Evolutionary conservation across 257 asterid genomes (phyloP).

Genomic region (Solanum arcanum): DNA sequence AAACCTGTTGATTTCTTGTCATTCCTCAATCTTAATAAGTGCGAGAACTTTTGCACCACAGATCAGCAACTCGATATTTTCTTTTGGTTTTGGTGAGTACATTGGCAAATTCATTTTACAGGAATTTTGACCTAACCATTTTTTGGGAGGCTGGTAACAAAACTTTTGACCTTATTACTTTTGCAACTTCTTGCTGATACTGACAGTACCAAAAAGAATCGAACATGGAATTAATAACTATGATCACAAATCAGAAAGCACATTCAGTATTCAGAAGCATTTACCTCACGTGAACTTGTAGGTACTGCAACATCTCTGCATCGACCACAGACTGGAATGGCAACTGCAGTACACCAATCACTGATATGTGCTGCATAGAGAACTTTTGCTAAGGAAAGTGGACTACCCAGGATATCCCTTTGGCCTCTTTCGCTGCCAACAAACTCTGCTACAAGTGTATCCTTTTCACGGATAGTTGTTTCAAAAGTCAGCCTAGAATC

Average conservation of each 20-base stretch:
- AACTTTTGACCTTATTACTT: background rate
- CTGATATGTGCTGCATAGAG: conserved; percentile 16
- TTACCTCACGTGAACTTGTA: conserved; percentile 40
- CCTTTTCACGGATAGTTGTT: no score
- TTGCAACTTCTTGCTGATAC: background rate
- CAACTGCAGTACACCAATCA: conserved; percentile 76
- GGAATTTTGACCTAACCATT: background rate
- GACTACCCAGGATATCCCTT: no score
- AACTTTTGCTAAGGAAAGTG: no score
- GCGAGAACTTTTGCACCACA: background rate
- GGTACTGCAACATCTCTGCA: conserved; percentile 54
- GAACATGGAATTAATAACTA: background rate
- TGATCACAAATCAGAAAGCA: background rate
- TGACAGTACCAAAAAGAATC: background rate
- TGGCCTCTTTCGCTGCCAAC: no score
- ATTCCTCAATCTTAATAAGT: background rate
- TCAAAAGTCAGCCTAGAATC: no score
- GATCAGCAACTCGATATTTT: background rate
- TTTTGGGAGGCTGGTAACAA: background rate
- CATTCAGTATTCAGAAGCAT: background rate
- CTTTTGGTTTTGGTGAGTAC: background rate
- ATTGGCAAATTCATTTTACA: background rate
- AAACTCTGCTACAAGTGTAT: no score
- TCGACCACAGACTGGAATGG: conserved; percentile 72
- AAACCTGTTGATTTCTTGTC: background rate